phyloP scores from a whole-genome alignment of 768 basidiomycete genomes.

The Leccinum truebloodii region DNA sequence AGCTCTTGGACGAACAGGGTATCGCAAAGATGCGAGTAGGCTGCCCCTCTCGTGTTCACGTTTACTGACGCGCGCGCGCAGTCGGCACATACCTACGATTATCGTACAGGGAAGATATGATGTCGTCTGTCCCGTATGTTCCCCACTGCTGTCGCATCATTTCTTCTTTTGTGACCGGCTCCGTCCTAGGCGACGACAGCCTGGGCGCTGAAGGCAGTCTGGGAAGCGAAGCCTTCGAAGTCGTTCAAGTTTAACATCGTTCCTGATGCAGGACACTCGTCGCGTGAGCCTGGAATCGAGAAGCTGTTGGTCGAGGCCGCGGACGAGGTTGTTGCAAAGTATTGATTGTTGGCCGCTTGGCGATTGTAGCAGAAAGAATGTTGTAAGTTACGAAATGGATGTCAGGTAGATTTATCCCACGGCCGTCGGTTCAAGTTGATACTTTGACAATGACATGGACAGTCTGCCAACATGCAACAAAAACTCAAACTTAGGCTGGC shows the following conservation, averaged over 20 bases:
- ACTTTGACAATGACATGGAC: too few relatives aligned
- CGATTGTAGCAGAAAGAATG: neutral
- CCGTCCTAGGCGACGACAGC: slow-evolving; percentile 73
- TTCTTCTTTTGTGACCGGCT: slow-evolving; percentile 1
- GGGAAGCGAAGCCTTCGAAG: slow-evolving; percentile 64
- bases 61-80: slow-evolving; percentile 31
- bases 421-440: neutral
- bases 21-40: slow-evolving; percentile 81
- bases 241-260: slow-evolving; percentile 57
- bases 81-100: slow-evolving; percentile 84
- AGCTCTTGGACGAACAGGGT: slow-evolving; percentile 78
- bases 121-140: slow-evolving; percentile 77
- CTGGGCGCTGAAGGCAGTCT: slow-evolving; percentile 75
- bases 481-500: neutral
- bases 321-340: slow-evolving; percentile 29
- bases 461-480: neutral
- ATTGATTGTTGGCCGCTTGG: slow-evolving; percentile 13
- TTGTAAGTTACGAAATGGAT: neutral
- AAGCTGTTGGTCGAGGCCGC: slow-evolving; percentile 68
- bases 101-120: slow-evolving; percentile 90
- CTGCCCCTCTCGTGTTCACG: neutral
- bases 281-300: slow-evolving; percentile 69
- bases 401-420: slow-evolving; percentile 1
- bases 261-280: slow-evolving; percentile 86
- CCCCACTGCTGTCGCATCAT: slow-evolving; percentile 1